Conservation (phyloP, 176 grass and related monocot genomes). For the Alloteropsis semialata region DNA sequence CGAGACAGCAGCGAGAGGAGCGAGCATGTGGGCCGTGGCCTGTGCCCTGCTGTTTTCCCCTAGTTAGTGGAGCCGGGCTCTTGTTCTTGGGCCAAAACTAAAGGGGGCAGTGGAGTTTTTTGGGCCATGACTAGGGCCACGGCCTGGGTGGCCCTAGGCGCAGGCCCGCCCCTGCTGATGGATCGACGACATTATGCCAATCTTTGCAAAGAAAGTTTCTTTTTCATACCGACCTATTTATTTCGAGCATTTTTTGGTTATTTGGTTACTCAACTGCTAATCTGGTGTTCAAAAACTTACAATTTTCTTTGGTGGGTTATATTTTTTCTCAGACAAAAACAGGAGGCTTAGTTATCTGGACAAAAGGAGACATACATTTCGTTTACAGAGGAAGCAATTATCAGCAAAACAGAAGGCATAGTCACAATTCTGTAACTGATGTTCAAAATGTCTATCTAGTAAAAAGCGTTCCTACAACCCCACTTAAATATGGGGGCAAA, state of each 20-base stretch:
- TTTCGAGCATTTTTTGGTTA: not conserved
- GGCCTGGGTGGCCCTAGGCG: too few relatives aligned
- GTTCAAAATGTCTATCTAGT: constrained; percentile 18
- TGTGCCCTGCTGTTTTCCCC: too few relatives aligned
- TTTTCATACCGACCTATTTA: not conserved
- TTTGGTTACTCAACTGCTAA: not conserved
- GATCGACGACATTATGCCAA: not conserved
- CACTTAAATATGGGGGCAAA: not conserved
- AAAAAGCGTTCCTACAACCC: constrained; percentile 15
- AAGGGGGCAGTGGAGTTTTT: too few relatives aligned
- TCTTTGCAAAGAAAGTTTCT: not conserved
- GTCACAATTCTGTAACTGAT: not conserved
- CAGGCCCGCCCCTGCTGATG: too few relatives aligned
- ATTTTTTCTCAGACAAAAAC: constrained; percentile 63
- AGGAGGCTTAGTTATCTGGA: constrained; percentile 77
- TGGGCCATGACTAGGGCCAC: too few relatives aligned
- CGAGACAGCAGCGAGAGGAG: too few relatives aligned
- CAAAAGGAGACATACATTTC: constrained; percentile 64
- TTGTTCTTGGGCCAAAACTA: too few relatives aligned
- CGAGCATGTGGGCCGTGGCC: too few relatives aligned
- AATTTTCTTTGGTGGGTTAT: not conserved
- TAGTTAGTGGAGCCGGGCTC: too few relatives aligned
- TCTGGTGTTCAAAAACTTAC: not conserved
- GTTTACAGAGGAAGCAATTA: constrained; percentile 54
- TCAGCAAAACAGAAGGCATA: not conserved